Base-by-base conservation (phyloP, 1,284 basidiomycete genomes). In the Heterobasidion occidentale region DNA sequence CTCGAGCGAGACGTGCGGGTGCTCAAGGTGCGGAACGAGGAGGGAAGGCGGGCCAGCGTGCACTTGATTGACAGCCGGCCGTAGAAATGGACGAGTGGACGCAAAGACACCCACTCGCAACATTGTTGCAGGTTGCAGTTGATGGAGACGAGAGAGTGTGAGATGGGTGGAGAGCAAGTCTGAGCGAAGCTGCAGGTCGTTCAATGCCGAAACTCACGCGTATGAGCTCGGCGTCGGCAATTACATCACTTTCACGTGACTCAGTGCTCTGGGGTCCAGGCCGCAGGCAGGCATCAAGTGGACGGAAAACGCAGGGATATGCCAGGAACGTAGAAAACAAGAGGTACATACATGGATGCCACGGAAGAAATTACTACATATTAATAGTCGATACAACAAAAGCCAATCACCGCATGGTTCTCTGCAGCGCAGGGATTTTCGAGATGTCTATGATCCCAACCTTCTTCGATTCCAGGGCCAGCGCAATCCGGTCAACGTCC, bases 361-460 rank as follows among this genome's bases (percentile, higher is more conserved):
- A 27, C 27, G 27, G 27, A 27, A 5, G 4, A 27, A 27, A 27
- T 27, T 27, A 27, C 27, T 27, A 27, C 27, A 27, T 27, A 27
- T 27, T 27, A 51, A 51, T 51, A 51, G n/a, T n/a, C 15, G 46
- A 48, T 20, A 33, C 46, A 48, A 48, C 11, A 48, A 14, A 45
- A 45, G 42, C 19, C 6, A 48, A 12, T 48, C 12, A 48, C 38
- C 38, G 38, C 52, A 53, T 17, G 35, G 50, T 58, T 55, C 64
- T 51, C 38, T 64, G 66, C 42, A 71, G 54, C 19, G 64, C 62
- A 19, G 77, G 71, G 58, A 84, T 72, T 62, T 72, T 73, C 11
- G 69, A 68, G 34, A 78, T 67, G 64, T 86, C 83, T 36, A 84
- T 73, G 15, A 85, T 72, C 11, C 76, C 81, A 20, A 84, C 79